phyloP scores from a whole-genome alignment of 768 basidiomycete genomes.

The Cyclocybe aegerita region DNA sequence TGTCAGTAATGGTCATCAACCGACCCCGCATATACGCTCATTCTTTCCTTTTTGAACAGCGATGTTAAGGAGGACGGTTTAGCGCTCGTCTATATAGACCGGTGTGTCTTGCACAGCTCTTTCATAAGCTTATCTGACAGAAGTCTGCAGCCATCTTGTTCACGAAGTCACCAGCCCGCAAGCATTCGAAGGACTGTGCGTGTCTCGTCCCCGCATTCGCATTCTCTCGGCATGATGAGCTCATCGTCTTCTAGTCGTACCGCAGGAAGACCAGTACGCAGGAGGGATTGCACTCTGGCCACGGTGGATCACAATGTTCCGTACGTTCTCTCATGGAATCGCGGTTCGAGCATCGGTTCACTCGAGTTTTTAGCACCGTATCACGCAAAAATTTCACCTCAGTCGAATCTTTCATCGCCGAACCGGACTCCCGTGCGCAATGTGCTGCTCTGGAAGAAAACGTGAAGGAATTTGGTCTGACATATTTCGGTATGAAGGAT shows the following conservation, averaged over 20 bases:
- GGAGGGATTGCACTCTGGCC: constrained; percentile 87
- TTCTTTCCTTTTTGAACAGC: constrained; percentile 36
- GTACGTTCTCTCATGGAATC: constrained; percentile 42
- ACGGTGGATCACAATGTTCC: constrained; percentile 90
- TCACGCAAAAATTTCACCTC: constrained; percentile 75
- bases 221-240: constrained; percentile 3
- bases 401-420: constrained; percentile 72
- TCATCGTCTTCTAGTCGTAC: constrained; percentile 48
- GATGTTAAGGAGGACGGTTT: constrained; percentile 74
- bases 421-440: constrained; percentile 85
- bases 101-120: constrained; percentile 38
- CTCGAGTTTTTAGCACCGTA: constrained; percentile 47
- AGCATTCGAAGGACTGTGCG: constrained; percentile 85
- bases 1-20: constrained; percentile 47
- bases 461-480: constrained; percentile 88
- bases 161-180: constrained; percentile 96
- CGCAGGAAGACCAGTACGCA: constrained; percentile 73
- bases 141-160: constrained; percentile 51
- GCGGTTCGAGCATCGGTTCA: not conserved
- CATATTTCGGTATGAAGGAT: constrained; percentile 90
- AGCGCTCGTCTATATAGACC: constrained; percentile 81
- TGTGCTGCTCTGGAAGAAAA: constrained; percentile 84
- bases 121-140: constrained; percentile 5
- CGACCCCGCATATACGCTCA: constrained; percentile 7
- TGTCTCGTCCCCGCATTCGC: not conserved